These are phyloP conservation scores for Pseudopyrenochaeta lycopersici DNA, from an alignment of 2,329 filamentous ascomycete species.

Conservation along the genomic window DNA sequence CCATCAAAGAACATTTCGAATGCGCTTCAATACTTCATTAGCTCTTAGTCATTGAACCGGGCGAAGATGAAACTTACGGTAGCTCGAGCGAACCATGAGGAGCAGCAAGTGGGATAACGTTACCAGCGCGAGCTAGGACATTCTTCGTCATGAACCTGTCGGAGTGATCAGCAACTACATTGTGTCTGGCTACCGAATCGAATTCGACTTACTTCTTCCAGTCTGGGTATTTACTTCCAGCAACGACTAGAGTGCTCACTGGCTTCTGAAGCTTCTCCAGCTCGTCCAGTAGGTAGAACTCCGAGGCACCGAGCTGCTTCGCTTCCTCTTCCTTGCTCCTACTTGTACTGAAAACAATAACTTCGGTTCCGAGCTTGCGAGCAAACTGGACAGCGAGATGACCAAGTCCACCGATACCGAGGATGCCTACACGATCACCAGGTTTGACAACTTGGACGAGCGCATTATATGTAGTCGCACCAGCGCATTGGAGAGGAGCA, in stretches of 20 bases:
- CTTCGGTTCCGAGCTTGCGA: conserved; percentile 25
- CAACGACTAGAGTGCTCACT: conserved; percentile 25
- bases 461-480: conserved; percentile 72
- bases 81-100: conserved; percentile 18
- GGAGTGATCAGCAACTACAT: not conserved
- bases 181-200: not conserved
- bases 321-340: conserved; percentile 29
- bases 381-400: conserved; percentile 78
- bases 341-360: conserved; percentile 32
- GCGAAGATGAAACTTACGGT: conserved; percentile 14
- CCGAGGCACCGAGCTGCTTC: conserved; percentile 24
- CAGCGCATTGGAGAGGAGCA: conserved; percentile 31
- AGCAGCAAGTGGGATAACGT: conserved; percentile 26
- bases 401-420: conserved; percentile 82
- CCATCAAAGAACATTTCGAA: conserved; percentile 28
- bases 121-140: conserved; percentile 27
- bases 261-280: conserved; percentile 28
- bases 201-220: conserved; percentile 27
- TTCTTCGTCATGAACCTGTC: conserved; percentile 26
- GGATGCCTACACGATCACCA: conserved; percentile 82
- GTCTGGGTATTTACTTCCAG: conserved; percentile 30
- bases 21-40: conserved; percentile 8
- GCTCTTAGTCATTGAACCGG: not conserved
- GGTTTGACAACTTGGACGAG: conserved; percentile 75
- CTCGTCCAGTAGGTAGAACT: conserved; percentile 35